phyloP scores from a whole-genome alignment of 352 stramenopile species.

The Peronospora destructor region DNA sequence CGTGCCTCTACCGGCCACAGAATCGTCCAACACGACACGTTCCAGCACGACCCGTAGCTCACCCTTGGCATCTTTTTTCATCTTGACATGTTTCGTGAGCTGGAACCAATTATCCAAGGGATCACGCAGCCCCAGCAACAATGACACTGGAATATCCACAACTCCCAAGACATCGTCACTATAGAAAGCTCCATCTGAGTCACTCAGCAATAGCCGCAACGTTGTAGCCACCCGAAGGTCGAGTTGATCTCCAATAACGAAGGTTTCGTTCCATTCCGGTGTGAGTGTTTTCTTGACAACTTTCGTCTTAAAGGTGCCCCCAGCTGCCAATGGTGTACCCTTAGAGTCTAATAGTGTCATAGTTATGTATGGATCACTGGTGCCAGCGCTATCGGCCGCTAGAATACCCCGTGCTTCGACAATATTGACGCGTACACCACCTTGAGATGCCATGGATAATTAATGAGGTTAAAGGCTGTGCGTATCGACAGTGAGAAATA shows the following conservation, averaged over 20 bases:
- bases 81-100: conserved; percentile 49
- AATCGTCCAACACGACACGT: conserved; percentile 12
- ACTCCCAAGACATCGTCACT: conserved; percentile 60
- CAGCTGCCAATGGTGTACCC: conserved; percentile 31
- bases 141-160: conserved; percentile 56
- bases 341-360: conserved; percentile 70
- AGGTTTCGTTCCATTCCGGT: conserved; percentile 55
- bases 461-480: background rate
- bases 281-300: conserved; percentile 60
- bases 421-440: conserved; percentile 40
- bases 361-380: conserved; percentile 64
- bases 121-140: conserved; percentile 34
- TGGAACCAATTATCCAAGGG: conserved; percentile 72
- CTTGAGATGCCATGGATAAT: conserved; percentile 20
- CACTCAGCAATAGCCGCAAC: conserved; percentile 43
- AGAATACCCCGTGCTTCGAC: conserved; percentile 57
- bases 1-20: conserved; percentile 13
- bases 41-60: conserved; percentile 55
- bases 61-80: conserved; percentile 65
- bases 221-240: conserved; percentile 62
- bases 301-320: conserved; percentile 56
- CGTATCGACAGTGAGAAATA: too few relatives aligned
- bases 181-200: conserved; percentile 54
- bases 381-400: conserved; percentile 57
- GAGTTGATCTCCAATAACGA: conserved; percentile 53